A percentile compares a stretch with the other conserved stretches of the same genome.
These are phyloP conservation scores for Candida endomychidarum DNA, from an alignment of 805 yeast species.

Conservation along the genomic window DNA sequence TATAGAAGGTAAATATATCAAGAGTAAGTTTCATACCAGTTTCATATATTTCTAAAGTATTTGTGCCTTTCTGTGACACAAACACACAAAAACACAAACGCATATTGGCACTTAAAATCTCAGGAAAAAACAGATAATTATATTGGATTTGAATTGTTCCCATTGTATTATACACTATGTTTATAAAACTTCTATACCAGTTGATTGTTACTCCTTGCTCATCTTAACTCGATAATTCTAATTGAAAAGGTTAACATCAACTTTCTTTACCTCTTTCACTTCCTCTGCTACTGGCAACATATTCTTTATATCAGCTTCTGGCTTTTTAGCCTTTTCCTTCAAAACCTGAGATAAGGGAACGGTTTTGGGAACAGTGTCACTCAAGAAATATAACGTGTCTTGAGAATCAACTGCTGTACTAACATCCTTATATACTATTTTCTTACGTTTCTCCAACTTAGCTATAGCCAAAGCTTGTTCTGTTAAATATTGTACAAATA, in stretches of 20 bases:
- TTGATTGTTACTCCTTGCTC: too few relatives aligned
- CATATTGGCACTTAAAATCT: too few relatives aligned
- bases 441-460: constrained; percentile 63
- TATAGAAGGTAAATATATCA: too few relatives aligned
- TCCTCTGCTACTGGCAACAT: constrained; percentile 10
- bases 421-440: constrained; percentile 68
- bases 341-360: constrained; percentile 50
- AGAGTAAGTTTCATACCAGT: too few relatives aligned
- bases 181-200: too few relatives aligned
- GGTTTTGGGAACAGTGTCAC: constrained; percentile 67
- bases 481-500: constrained; percentile 66
- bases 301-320: constrained; percentile 12
- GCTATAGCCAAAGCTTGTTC: constrained; percentile 71
- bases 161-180: too few relatives aligned
- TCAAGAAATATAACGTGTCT: constrained; percentile 61
- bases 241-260: background rate
- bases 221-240: too few relatives aligned
- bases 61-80: too few relatives aligned
- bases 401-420: constrained; percentile 59
- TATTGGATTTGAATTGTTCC: too few relatives aligned
- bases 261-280: background rate
- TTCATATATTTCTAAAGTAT: too few relatives aligned
- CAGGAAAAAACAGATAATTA: too few relatives aligned
- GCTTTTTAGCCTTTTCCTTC: constrained; percentile 3
- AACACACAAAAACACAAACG: too few relatives aligned